A percentile compares a stretch with the other conserved stretches of the same genome.
Evolutionary conservation across 148 eudicot species (phyloP).

Genomic region (Rhododendron henanense): DNA sequence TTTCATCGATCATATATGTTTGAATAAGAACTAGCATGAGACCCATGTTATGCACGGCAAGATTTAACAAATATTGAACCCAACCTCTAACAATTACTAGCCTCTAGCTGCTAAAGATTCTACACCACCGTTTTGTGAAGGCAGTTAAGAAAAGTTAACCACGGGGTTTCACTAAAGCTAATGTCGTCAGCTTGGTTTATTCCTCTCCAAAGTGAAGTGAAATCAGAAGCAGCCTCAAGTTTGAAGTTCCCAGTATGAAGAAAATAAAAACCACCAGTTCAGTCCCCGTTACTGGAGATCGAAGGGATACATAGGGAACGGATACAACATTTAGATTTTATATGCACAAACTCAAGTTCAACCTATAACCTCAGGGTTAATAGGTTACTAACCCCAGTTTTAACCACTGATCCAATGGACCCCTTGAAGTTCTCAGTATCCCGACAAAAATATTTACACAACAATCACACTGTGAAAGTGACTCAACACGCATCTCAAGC

Average conservation of each 20-base stretch:
- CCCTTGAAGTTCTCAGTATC: not conserved
- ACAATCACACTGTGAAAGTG: not conserved
- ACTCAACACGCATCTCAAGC: not conserved
- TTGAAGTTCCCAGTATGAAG: not conserved
- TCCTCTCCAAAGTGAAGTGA: not conserved
- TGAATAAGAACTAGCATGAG: too few species aligned
- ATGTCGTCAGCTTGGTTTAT: not conserved
- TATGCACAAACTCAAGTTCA: not conserved
- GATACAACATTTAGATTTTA: not conserved
- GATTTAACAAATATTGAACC: too few species aligned
- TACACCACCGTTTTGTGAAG: not conserved
- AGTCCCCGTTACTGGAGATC: not conserved
- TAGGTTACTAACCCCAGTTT: not conserved
- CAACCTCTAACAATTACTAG: too few species aligned
- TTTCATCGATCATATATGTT: too few species aligned
- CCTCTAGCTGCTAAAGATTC: not conserved
- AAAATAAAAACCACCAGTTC: not conserved
- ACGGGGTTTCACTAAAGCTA: not conserved
- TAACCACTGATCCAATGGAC: not conserved
- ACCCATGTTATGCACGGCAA: too few species aligned
- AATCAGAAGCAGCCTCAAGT: not conserved
- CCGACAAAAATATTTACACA: not conserved
- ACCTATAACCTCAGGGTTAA: not conserved
- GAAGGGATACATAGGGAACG: not conserved
- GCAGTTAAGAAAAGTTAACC: not conserved